Evolutionary conservation across 2,329 filamentous ascomycete species (phyloP), one percentile per base, ranked within the genome.

Genomic region (Colletotrichum coccodes): DNA sequence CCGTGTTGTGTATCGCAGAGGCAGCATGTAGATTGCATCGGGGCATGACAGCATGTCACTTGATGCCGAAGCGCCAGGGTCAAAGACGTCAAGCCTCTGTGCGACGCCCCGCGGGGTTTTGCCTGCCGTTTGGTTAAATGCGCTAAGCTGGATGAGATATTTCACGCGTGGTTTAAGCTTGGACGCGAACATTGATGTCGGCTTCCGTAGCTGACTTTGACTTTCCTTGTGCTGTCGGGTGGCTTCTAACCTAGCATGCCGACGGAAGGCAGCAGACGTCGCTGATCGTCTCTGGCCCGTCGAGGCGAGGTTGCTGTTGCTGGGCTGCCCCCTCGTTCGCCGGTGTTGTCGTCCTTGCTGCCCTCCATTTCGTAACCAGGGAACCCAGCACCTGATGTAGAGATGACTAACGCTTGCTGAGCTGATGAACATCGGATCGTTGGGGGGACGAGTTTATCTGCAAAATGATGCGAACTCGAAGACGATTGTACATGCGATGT

Each of bases 381-480:
- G 23, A 18, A n/a, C 40, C 56, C 42, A 21, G 44, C 30, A 23
- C n/a, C 6, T 18, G 56, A 23, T 42, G 21, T 2, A 36, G 28
- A 8, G 38, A 16, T 52, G 32, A 42, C 40, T 49, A 14, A 42
- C 16, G 36, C 59, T 59, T 14, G 60, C 47, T 57, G 30, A 53
- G 60, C 50, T 59, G 56, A 34, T 26, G 34, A 26, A 68, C 46
- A 64, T 68, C 53, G 64, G 64, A 68, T 59, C n/a, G 16, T 42
- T 23, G 40, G 40, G 16, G 6, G n/a, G n/a, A 46, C 14, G 21
- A 47, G 3, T 14, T 11, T 47, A 8, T 47, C 42, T 47, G 56
- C 16, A 26, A 8, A 16, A 44, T 1, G 9, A n/a, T 14, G 40
- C 7, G n/a, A 23, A 21, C 38, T 40, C 16, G 47, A 12, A 38